These are phyloP conservation scores for Ampelomyces quisqualis DNA, from an alignment of 2,329 filamentous ascomycete genomes.

Conservation along the genomic window DNA sequence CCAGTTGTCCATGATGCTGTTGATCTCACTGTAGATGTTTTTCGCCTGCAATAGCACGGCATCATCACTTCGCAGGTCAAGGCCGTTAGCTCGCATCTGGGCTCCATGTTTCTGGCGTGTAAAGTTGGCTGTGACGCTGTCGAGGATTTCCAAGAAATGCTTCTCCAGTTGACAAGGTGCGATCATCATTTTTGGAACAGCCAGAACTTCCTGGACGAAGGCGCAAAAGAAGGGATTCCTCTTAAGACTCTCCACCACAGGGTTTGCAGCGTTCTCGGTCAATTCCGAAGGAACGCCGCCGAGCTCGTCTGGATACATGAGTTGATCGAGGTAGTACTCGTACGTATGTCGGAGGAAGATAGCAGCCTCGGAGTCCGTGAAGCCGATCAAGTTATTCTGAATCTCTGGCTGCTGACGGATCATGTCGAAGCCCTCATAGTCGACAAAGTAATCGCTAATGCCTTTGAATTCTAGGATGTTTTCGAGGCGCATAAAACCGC, in stretches of 20 bases:
- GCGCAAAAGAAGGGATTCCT: constrained; percentile 4
- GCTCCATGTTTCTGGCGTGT: not conserved
- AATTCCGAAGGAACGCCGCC: constrained; percentile 4
- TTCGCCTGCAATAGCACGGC: not conserved
- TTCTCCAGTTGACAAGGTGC: constrained; percentile 9
- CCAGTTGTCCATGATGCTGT: constrained; percentile 7
- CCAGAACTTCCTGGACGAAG: constrained; percentile 5
- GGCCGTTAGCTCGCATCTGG: not conserved
- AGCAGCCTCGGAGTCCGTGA: constrained; percentile 8
- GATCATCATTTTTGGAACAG: constrained; percentile 2
- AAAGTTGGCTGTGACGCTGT: not conserved
- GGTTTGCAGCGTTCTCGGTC: not conserved
- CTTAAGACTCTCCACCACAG: not conserved
- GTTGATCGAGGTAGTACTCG: constrained; percentile 7
- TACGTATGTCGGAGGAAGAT: constrained; percentile 6
- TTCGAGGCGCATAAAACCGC: constrained; percentile 4
- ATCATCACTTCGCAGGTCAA: not conserved
- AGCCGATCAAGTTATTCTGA: constrained; percentile 11
- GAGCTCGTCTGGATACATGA: constrained; percentile 8
- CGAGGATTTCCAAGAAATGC: constrained; percentile 1
- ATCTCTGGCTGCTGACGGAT: constrained; percentile 10
- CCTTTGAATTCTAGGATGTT: constrained; percentile 1
- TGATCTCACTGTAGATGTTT: constrained; percentile 1
- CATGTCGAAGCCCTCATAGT: constrained; percentile 7
- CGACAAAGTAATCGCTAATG: constrained; percentile 2